These are phyloP conservation scores for Nannizziopsis barbatae DNA, from an alignment of 2,329 filamentous ascomycete genomes.

Conservation along the genomic window DNA sequence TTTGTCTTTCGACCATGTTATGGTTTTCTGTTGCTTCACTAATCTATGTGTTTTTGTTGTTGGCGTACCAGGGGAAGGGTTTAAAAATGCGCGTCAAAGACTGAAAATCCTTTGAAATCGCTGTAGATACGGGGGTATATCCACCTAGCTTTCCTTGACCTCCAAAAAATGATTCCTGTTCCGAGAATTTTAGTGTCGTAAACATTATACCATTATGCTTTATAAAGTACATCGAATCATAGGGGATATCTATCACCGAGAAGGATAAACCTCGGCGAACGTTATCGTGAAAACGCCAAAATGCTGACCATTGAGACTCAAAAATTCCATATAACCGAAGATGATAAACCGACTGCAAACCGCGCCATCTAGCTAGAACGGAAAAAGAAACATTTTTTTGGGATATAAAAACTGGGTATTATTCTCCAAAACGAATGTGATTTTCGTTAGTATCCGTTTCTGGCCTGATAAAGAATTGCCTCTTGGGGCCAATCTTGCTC, in stretches of 20 bases:
- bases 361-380: too few species aligned
- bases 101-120: too few species aligned
- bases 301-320: neutral
- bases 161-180: neutral
- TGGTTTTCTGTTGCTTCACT: too few species aligned
- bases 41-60: too few species aligned
- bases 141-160: too few species aligned
- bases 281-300: neutral
- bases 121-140: too few species aligned
- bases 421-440: neutral
- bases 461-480: constrained; percentile 31
- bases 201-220: neutral
- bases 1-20: neutral
- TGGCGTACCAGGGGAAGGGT: too few species aligned
- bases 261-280: neutral
- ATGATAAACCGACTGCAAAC: neutral
- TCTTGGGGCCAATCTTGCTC: constrained; percentile 32
- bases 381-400: neutral
- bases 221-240: neutral
- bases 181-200: too few species aligned
- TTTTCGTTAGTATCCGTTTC: constrained; percentile 4
- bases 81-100: too few species aligned
- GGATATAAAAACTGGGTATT: neutral
- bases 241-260: neutral
- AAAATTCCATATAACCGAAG: neutral